Conservation (phyloP, 495 filamentous ascomycete species). For the Bacidia rubella region DNA sequence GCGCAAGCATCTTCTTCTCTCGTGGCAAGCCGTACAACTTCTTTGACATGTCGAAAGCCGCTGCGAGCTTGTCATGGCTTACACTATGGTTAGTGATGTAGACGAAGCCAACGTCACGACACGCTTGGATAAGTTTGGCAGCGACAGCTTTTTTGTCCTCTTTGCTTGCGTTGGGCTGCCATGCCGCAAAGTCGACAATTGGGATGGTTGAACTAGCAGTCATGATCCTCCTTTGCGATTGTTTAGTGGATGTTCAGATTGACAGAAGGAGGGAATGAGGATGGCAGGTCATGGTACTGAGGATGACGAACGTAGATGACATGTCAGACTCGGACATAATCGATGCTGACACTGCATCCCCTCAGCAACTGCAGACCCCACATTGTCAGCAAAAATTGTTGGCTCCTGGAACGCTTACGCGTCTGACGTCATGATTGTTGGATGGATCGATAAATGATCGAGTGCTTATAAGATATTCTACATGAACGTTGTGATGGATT, state of each 20-base stretch:
- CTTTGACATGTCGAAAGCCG: conserved; percentile 41
- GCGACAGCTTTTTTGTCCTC: conserved; percentile 30
- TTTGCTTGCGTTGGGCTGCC: conserved; percentile 21
- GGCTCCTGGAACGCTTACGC: too few relatives aligned
- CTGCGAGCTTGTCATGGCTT: conserved; percentile 29
- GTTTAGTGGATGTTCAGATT: neutral
- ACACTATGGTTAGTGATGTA: conserved; percentile 45
- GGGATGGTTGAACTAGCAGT: conserved; percentile 26
- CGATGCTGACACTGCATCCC: neutral
- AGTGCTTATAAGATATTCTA: too few relatives aligned
- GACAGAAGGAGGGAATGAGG: neutral
- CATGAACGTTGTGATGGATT: too few relatives aligned
- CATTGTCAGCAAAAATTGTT: neutral
- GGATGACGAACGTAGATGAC: neutral
- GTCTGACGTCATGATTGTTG: too few relatives aligned
- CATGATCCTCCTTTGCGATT: neutral
- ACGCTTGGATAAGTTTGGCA: conserved; percentile 37
- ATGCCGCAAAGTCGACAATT: conserved; percentile 39
- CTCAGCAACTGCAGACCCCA: neutral
- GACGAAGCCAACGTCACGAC: conserved; percentile 44
- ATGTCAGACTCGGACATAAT: neutral
- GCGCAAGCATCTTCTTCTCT: conserved; percentile 39
- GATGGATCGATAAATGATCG: too few relatives aligned
- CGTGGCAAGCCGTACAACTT: conserved; percentile 32
- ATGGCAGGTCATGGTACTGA: neutral